Evolutionary conservation across 2,329 filamentous ascomycete species (phyloP), one percentile per base, ranked within the genome.

Genomic region (Colletotrichum costaricense): DNA sequence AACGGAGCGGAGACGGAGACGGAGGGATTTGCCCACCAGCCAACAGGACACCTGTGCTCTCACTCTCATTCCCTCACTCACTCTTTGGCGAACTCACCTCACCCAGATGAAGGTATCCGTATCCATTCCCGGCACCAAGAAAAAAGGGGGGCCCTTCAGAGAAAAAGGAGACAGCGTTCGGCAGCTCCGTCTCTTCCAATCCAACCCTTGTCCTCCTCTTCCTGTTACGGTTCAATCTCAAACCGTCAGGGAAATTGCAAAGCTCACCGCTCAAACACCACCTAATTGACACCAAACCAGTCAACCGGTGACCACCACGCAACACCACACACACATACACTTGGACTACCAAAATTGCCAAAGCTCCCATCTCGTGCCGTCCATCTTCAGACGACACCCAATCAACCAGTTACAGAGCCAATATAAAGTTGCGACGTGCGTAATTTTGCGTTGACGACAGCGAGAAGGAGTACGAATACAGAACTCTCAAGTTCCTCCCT

Each of bases 231-330:
- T 72, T 63, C 65, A 72, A 69, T 59, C 55, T 69, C 69, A 69
- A 64, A 64, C 69, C 69, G 69, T 69, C 69, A 64, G 66, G 69
- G 69, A 72, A 46, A 72, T 72, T 72, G 59, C 69, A 66, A 54
- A 66, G 59, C 69, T 72, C 69, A 72, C 69, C 69, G 59, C 66
- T 64, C 59, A 63, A 62, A 42, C 66, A 19, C 63, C 19, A 9
- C 63, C 38, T 22, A 38, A 28, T 16, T 42, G 38, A 42, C 38
- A 42, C 38, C 38, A 42, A 42, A 42, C 38, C 38, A 38, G 12
- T 38, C 35, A 38, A 59, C 55, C 55, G 33, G 56, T 58, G 28
- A 59, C 19, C 26, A 30, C 42, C 59, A 24, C 42, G 5, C 42
- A 63, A 16, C 24, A 26, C 14, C 12, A 24, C 35, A 30, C 55